phyloP scores from a whole-genome alignment of 2,329 filamentous ascomycete species.

The Phialemonium atrogriseum region DNA sequence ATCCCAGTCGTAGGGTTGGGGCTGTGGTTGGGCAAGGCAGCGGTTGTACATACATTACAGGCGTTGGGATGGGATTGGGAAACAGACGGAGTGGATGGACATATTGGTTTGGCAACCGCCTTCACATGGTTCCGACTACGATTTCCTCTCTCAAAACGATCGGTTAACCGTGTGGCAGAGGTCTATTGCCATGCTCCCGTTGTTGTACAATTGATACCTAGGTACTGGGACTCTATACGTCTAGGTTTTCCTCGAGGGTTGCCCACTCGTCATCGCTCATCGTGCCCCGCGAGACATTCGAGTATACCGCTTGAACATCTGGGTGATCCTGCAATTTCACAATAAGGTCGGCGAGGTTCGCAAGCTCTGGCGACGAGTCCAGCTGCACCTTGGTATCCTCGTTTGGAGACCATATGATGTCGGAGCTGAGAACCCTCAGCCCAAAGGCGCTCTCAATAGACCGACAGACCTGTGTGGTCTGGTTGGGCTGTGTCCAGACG shows the following conservation, averaged over 20 bases:
- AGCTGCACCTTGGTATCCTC: constrained; percentile 65
- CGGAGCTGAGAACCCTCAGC: constrained; percentile 62
- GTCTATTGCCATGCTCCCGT: too few species aligned
- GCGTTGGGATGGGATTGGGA: too few species aligned
- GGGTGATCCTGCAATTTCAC: constrained; percentile 55
- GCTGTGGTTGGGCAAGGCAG: too few species aligned
- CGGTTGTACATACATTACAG: too few species aligned
- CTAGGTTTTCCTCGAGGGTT: constrained; percentile 42
- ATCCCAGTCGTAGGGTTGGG: constrained; percentile 12
- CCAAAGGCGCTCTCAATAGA: constrained; percentile 53
- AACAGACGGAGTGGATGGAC: constrained; percentile 1
- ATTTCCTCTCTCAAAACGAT: constrained; percentile 3
- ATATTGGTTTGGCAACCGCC: constrained; percentile 2
- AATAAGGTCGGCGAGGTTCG: constrained; percentile 51
- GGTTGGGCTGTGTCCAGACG: constrained; percentile 59
- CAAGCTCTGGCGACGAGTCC: constrained; percentile 42
- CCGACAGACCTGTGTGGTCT: constrained; percentile 56
- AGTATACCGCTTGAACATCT: constrained; percentile 71
- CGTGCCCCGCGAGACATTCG: constrained; percentile 52
- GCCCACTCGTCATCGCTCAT: constrained; percentile 47
- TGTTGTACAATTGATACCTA: too few species aligned
- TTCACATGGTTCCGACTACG: constrained; percentile 1
- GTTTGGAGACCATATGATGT: constrained; percentile 81
- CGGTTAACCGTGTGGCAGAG: not conserved
- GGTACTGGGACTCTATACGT: too few species aligned